Base-by-base conservation (phyloP, 345 rosid species). In the Lumnitzera racemosa region DNA sequence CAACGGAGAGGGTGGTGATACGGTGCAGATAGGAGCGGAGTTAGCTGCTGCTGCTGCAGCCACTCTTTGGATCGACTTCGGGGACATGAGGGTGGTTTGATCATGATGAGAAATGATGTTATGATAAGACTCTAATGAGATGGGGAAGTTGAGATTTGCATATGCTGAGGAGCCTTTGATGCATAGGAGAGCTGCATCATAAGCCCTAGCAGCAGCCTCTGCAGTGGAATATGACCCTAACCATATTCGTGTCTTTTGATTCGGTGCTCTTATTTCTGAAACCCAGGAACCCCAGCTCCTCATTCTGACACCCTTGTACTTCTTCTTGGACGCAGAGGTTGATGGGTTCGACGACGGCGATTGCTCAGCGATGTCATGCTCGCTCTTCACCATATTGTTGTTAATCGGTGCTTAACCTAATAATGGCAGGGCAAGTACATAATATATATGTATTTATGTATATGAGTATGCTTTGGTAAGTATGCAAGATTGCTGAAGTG, bases 251-350 rank as follows among this genome's bases (percentile, higher is more conserved):
- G 99, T 84, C 61, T 94, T 94, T 61, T 90, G 89, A 63, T 90
- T 90, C 23, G 99, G 99, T 53, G 99, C 96, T 60, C 99, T 83
- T 48, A 94, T 94, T 70, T 94, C 99, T 11, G 99, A 83, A 0
- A 94, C 99, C 96, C 96, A 94, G 1, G 99, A 94, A 0, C 99
- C 99, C 99, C 99, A 94, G 17, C 90, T 94, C 70, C 99, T 88
- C 99, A 90, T 94, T 64, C 99, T 79, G 49, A 94, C 99, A 52
- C 96, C 99, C 78, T 82, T 94, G 74, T 77, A 90, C 78, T 84
- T 94, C 83, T 71, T 85, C 58, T 71, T 47, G 57, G 66, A 24
- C 43, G 74, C 53, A 23, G 77, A 64, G 41, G 74, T 20, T 24
- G 54, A 47, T 16, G 86, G 53, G 14, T 72, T 53, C 9, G 80